These are phyloP conservation scores for Colletotrichum zoysiae DNA, from an alignment of 2,329 filamentous ascomycete species.

Conservation along the genomic window DNA sequence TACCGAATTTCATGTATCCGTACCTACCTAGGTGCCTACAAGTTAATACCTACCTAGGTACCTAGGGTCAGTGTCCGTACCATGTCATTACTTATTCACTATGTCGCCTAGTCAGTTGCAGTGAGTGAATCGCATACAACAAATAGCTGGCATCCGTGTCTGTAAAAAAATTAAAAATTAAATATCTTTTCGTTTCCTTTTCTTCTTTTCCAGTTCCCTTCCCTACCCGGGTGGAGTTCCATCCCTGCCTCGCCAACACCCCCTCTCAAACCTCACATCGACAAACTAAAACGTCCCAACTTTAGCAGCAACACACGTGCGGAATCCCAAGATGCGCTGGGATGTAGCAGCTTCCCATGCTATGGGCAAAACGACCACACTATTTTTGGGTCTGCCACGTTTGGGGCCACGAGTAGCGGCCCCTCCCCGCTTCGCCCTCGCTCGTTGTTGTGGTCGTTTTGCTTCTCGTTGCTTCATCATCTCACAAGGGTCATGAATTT, in stretches of 20 bases:
- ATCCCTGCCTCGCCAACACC: neutral
- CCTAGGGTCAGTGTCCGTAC: too few relatives aligned
- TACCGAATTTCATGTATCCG: neutral
- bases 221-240: neutral
- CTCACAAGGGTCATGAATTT: neutral
- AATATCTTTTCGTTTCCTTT: too few relatives aligned
- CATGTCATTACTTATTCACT: too few relatives aligned
- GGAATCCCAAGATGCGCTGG: neutral
- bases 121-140: neutral
- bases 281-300: slow-evolving; percentile 16
- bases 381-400: slow-evolving; percentile 7
- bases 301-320: slow-evolving; percentile 3
- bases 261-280: neutral
- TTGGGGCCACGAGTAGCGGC: neutral
- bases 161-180: too few relatives aligned
- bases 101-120: too few relatives aligned
- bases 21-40: neutral
- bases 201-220: neutral
- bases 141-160: neutral
- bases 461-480: slow-evolving; percentile 9
- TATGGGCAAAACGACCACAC: slow-evolving; percentile 9
- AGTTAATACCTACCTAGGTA: too few relatives aligned
- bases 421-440: neutral
- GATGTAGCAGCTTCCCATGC: slow-evolving; percentile 20
- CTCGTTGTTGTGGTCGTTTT: slow-evolving; percentile 5